Conservation (phyloP, 2,329 filamentous ascomycete genomes). For the Cordyceps cateniannulata region DNA sequence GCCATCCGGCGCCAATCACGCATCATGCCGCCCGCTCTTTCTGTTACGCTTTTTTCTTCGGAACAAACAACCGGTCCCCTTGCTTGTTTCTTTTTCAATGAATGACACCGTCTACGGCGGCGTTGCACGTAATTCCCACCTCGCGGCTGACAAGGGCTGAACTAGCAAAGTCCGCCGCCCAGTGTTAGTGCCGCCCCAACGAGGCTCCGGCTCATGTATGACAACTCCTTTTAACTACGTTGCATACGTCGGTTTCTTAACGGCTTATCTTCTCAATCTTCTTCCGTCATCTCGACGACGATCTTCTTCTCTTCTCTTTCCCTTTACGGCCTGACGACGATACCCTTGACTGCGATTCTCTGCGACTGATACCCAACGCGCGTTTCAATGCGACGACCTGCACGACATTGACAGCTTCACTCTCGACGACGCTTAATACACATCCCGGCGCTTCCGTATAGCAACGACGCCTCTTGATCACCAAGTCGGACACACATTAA, state of each 20-base stretch:
- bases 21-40: neutral
- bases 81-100: neutral
- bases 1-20: neutral
- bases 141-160: neutral
- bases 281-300: neutral
- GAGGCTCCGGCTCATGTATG: neutral
- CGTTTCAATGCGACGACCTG: no score
- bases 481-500: neutral
- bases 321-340: no score
- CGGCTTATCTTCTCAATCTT: neutral
- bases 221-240: neutral
- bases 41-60: neutral
- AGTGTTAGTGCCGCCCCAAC: neutral
- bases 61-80: neutral
- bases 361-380: no score
- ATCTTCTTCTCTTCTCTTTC: no score
- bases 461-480: neutral
- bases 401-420: neutral
- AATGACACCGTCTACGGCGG: neutral
- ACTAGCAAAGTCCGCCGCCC: neutral
- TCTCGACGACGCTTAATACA: neutral
- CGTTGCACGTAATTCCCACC: neutral
- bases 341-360: no score
- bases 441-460: neutral
- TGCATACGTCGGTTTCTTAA: neutral